Conservation (phyloP, 1,284 basidiomycete species). For the Marasmius tenuissimus region DNA sequence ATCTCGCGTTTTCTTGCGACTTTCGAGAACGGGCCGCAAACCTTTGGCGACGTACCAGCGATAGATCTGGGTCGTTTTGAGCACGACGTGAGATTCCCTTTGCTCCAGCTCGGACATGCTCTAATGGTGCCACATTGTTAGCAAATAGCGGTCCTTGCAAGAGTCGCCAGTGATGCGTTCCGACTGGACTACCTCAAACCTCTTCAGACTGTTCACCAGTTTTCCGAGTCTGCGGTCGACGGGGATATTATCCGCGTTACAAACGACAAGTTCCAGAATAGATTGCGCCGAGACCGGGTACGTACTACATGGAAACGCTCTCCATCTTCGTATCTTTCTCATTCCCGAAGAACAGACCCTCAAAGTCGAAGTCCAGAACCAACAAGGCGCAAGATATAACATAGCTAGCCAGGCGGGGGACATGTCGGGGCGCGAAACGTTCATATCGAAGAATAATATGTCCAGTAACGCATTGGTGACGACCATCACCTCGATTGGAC, state of each 20-base stretch:
- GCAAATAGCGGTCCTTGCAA: conserved; percentile 38
- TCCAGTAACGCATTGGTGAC: conserved; percentile 24
- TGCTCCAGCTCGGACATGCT: not conserved
- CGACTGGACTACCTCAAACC: conserved; percentile 50
- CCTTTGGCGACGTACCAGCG: conserved; percentile 35
- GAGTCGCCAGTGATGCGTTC: conserved; percentile 47
- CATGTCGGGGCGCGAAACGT: conserved; percentile 16
- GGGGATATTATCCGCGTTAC: conserved; percentile 24
- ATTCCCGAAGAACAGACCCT: not conserved
- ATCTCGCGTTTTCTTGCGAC: conserved; percentile 43
- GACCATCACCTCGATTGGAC: conserved; percentile 43
- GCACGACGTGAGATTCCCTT: conserved; percentile 26
- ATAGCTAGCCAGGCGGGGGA: conserved; percentile 10
- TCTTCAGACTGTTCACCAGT: conserved; percentile 34
- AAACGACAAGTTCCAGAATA: conserved; percentile 42
- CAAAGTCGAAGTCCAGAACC: not conserved
- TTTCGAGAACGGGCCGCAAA: conserved; percentile 32
- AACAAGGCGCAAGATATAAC: not conserved
- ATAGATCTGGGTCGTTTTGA: conserved; percentile 43
- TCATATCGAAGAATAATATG: conserved; percentile 19
- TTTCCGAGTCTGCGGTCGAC: conserved; percentile 18
- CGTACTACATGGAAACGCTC: not conserved
- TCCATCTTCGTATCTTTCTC: conserved; percentile 13
- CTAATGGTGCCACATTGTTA: not conserved
- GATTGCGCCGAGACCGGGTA: conserved; percentile 33